Evolutionary conservation across 2,329 filamentous ascomycete genomes (phyloP).

Genomic region (Xylariaceae sp.): DNA sequence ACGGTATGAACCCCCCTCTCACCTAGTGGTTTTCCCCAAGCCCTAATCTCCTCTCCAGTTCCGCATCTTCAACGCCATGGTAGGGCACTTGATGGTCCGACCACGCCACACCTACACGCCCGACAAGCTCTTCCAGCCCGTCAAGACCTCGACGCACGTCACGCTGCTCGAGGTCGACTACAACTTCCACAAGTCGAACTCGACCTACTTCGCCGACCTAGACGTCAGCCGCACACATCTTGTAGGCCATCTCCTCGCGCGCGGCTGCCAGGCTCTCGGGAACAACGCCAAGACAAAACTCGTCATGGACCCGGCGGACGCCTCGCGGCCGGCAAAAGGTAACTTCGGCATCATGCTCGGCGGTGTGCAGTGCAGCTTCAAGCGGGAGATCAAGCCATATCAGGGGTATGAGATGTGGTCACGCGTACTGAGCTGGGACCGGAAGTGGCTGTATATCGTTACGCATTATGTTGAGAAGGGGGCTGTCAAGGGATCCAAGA

Average conservation of each 20-base stretch:
- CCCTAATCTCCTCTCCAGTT: slow-evolving; percentile 37
- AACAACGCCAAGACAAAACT: slow-evolving; percentile 45
- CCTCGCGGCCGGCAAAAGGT: slow-evolving; percentile 43
- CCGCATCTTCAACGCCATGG: slow-evolving; percentile 53
- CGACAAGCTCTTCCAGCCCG: slow-evolving; percentile 65
- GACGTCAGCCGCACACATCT: slow-evolving; percentile 79
- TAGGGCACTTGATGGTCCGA: slow-evolving; percentile 48
- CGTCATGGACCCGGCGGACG: slow-evolving; percentile 45
- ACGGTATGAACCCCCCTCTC: slow-evolving; percentile 48
- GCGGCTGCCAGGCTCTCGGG: slow-evolving; percentile 49
- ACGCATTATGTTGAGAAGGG: slow-evolving; percentile 66
- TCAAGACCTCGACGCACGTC: slow-evolving; percentile 61
- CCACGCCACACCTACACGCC: slow-evolving; percentile 46
- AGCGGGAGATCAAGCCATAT: slow-evolving; percentile 65
- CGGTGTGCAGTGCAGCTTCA: slow-evolving; percentile 67
- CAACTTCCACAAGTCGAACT: slow-evolving; percentile 77
- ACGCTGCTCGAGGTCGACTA: slow-evolving; percentile 77
- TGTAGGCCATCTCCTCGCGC: slow-evolving; percentile 61
- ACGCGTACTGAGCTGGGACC: slow-evolving; percentile 66
- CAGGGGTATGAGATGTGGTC: slow-evolving; percentile 69
- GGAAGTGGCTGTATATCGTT: slow-evolving; percentile 74
- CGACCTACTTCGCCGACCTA: slow-evolving; percentile 82
- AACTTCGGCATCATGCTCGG: slow-evolving; percentile 62
- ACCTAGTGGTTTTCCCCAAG: background rate
- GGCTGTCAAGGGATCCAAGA: slow-evolving; percentile 44